phyloP scores from a whole-genome alignment of 768 basidiomycete genomes.

The Xerocomellus amylosporus region DNA sequence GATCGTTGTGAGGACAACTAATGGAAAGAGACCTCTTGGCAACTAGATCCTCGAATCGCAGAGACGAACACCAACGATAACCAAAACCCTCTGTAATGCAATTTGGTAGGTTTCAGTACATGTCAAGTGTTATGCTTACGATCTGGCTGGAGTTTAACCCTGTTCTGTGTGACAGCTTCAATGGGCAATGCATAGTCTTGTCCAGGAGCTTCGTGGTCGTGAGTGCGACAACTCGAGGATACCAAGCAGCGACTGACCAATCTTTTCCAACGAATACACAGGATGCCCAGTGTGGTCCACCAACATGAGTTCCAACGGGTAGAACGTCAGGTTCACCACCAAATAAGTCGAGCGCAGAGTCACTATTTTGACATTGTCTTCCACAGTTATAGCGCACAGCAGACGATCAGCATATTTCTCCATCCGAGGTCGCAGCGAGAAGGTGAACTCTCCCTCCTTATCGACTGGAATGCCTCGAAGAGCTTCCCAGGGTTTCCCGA shows the following conservation, averaged over 20 bases:
- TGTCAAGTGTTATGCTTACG: conserved; percentile 50
- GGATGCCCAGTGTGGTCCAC: conserved; percentile 85
- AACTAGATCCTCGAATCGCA: conserved; percentile 88
- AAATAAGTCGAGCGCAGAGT: conserved; percentile 91
- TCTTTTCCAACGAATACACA: conserved; percentile 76
- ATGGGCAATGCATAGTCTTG: conserved; percentile 88
- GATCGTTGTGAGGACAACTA: conserved; percentile 78
- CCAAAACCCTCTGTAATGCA: conserved; percentile 80
- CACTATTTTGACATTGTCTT: conserved; percentile 91
- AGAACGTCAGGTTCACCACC: conserved; percentile 85
- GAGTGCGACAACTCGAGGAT: conserved; percentile 37
- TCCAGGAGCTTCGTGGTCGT: conserved; percentile 77
- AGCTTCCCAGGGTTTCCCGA: conserved; percentile 87
- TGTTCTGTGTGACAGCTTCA: conserved; percentile 78
- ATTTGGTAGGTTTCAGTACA: conserved; percentile 1
- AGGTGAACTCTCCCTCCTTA: conserved; percentile 87
- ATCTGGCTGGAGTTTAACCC: conserved; percentile 87
- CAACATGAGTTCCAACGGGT: conserved; percentile 88
- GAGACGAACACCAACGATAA: conserved; percentile 86
- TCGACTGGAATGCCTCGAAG: conserved; percentile 88
- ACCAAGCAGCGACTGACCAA: conserved; percentile 45
- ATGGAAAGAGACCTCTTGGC: conserved; percentile 68
- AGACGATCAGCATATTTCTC: conserved; percentile 77
- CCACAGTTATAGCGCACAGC: conserved; percentile 84
- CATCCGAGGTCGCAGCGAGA: conserved; percentile 76